Evolutionary conservation across 2,329 filamentous ascomycete genomes (phyloP).

Genomic region (Penicillium sp.): DNA sequence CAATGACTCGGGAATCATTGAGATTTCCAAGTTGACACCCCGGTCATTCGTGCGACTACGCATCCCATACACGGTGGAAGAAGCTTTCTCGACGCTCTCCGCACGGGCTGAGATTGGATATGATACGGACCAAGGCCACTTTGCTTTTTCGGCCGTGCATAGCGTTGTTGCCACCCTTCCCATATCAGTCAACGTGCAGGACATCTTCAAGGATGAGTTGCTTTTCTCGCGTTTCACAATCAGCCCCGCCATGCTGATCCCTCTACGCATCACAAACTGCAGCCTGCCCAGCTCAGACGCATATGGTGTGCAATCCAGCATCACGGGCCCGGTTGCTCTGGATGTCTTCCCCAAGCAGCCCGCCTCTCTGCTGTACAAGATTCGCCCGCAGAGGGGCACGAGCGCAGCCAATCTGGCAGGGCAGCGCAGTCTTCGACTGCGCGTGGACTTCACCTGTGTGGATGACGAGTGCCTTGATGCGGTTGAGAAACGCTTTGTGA

Average conservation of each 20-base stretch:
- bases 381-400: conserved; percentile 45
- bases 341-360: conserved; percentile 78
- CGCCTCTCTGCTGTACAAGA: conserved; percentile 75
- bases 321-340: conserved; percentile 46
- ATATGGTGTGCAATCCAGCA: conserved; percentile 55
- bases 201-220: conserved; percentile 79
- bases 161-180: conserved; percentile 71
- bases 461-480: conserved; percentile 65
- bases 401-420: conserved; percentile 22
- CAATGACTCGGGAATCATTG: conserved; percentile 47
- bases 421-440: conserved; percentile 52
- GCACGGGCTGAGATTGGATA: conserved; percentile 76
- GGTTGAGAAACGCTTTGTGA: conserved; percentile 47
- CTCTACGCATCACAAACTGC: conserved; percentile 70
- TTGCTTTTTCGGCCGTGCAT: conserved; percentile 61
- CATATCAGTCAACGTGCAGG: conserved; percentile 92
- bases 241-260: conserved; percentile 71
- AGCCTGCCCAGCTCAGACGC: conserved; percentile 66
- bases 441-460: conserved; percentile 71
- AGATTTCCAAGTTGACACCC: conserved; percentile 36
- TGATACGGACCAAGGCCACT: conserved; percentile 62
- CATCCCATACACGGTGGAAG: conserved; percentile 81
- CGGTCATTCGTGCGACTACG: conserved; percentile 46
- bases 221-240: conserved; percentile 91
- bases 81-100: conserved; percentile 66